Evolutionary conservation across 2,329 filamentous ascomycete genomes (phyloP), one percentile per base, ranked within the genome.

Genomic region (Aspergillus japonicus): DNA sequence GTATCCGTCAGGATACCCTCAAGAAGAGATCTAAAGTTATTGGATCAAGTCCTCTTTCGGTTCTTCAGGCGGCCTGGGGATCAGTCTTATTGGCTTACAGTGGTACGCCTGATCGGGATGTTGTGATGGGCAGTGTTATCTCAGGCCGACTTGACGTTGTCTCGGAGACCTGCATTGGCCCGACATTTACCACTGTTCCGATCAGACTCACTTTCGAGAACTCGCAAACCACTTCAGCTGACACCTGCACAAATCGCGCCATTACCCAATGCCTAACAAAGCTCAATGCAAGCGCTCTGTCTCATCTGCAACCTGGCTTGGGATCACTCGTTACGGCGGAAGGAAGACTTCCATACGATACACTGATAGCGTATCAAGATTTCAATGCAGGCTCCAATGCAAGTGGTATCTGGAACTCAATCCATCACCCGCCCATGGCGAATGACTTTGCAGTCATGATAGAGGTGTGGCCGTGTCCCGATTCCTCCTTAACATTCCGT

Each of bases 61-160:
- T 75, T 4, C 64, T 77, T 8, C 75, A 77, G 51, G 73, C 74
- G 14, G 69, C 74, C 21, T 77, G 74, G 75, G 68, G 68, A 2
- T 66, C 71, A 6, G 62, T 77, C n/a, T 57, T 77, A 1, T 55
- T 69, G 4, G 56, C 68, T 24, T 75, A 75, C 57, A 71, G 69
- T 16, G 73, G 72, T 26, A 68, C 69, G 10, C 67, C 70, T 19
- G 72, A 73, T 6, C 68, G 68, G 14, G 75, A 77, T 39, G 62
- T 77, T 2, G 66, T 69, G 1, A 72, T 77, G 58, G 73, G 73
- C 19, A 76, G 69, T 54, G 70, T 75, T 4, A 56, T 75, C 2
- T 75, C 74, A 23, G 73, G 70, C 16, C 63, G 71, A 35, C 61
- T 71, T 26, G 67, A 67, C 5, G 33, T 57, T 4, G 64, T 64